These are phyloP conservation scores for Cryptococcus hybrid DNA, from an alignment of 1,284 basidiomycete species.

Conservation along the genomic window DNA sequence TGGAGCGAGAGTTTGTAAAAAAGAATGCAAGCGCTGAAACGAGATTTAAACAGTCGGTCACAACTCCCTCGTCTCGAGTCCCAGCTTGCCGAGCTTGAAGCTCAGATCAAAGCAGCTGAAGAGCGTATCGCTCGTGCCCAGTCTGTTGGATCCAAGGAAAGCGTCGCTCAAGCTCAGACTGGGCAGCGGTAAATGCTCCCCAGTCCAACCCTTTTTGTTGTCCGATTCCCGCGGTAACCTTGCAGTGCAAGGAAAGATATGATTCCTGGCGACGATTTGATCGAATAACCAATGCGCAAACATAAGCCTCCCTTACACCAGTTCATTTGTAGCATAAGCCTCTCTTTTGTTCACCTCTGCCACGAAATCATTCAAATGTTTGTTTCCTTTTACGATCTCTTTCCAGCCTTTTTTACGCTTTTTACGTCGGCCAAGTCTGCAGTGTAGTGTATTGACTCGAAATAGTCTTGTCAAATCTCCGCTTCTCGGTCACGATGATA, in stretches of 20 bases:
- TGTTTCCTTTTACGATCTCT: too few species aligned
- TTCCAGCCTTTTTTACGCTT: background rate
- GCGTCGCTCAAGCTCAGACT: background rate
- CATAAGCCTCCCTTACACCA: too few species aligned
- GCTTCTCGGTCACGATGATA: background rate
- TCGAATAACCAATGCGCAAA: background rate
- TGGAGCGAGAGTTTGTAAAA: background rate
- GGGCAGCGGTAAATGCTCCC: background rate
- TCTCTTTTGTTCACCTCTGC: background rate
- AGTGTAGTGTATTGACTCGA: background rate
- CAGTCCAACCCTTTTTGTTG: background rate
- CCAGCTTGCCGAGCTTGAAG: slow-evolving; percentile 43
- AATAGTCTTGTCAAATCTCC: too few species aligned
- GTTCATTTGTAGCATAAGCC: too few species aligned
- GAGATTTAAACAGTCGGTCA: slow-evolving; percentile 22
- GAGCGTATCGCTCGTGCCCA: background rate
- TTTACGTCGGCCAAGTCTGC: background rate
- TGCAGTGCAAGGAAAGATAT: too few species aligned
- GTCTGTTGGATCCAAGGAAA: background rate
- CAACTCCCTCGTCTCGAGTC: slow-evolving; percentile 41
- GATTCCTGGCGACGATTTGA: background rate
- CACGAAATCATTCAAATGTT: too few species aligned
- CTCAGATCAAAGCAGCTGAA: slow-evolving; percentile 2
- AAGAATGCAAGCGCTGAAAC: background rate
- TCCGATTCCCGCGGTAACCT: too few species aligned